A percentile compares a stretch with the other conserved stretches of the same genome.
Conservation (phyloP, 495 filamentous ascomycete species). For the Haplographium delicatum region DNA sequence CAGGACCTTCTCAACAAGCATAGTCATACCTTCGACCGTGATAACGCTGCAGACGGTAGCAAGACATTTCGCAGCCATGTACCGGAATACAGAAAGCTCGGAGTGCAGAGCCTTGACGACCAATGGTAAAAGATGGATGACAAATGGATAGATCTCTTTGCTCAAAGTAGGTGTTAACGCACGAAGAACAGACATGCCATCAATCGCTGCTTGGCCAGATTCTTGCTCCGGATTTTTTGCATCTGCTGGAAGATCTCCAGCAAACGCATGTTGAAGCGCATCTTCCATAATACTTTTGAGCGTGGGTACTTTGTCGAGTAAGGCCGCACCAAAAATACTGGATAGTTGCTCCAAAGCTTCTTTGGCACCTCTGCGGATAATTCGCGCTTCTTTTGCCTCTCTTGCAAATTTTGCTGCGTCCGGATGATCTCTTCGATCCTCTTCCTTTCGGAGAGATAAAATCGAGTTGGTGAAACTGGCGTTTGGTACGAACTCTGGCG, state of each 20-base stretch:
- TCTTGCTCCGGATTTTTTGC: slow-evolving; percentile 62
- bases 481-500: slow-evolving; percentile 85
- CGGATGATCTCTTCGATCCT: slow-evolving; percentile 87
- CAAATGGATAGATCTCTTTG: slow-evolving; percentile 64
- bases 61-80: slow-evolving; percentile 95
- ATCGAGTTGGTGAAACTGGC: slow-evolving; percentile 69
- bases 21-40: slow-evolving; percentile 89
- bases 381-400: slow-evolving; percentile 78
- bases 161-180: slow-evolving; percentile 83
- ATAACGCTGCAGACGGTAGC: slow-evolving; percentile 97
- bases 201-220: slow-evolving; percentile 86
- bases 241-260: slow-evolving; percentile 59
- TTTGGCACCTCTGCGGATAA: slow-evolving; percentile 88
- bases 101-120: slow-evolving; percentile 83
- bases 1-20: slow-evolving; percentile 86
- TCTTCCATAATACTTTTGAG: slow-evolving; percentile 72
- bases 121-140: slow-evolving; percentile 77
- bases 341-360: slow-evolving; percentile 88
- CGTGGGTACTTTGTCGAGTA: slow-evolving; percentile 77
- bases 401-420: slow-evolving; percentile 84
- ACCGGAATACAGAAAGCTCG: slow-evolving; percentile 82
- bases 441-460: slow-evolving; percentile 89
- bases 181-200: slow-evolving; percentile 86
- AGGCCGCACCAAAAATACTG: slow-evolving; percentile 64
- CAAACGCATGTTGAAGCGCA: slow-evolving; percentile 69